These are phyloP conservation scores for Mariannaea sp. DNA, from an alignment of 2,329 filamentous ascomycete species.

Conservation along the genomic window DNA sequence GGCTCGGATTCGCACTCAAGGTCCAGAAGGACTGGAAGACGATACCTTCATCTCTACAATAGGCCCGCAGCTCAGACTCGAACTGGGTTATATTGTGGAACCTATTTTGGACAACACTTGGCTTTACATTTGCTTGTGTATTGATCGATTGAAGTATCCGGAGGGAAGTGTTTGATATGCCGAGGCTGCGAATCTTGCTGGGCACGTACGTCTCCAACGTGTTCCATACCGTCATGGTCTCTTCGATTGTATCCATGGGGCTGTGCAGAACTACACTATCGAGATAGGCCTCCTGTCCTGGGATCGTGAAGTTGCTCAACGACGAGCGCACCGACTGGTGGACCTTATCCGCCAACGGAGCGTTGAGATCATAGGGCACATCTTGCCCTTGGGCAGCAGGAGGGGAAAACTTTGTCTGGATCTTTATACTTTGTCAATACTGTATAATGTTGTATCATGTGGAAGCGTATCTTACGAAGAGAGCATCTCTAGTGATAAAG, in stretches of 20 bases:
- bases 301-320: constrained; percentile 62
- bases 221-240: constrained; percentile 68
- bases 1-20: constrained; percentile 51
- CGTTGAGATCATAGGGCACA: constrained; percentile 64
- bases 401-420: constrained; percentile 85
- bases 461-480: constrained; percentile 60
- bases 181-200: constrained; percentile 65
- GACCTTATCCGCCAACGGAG: constrained; percentile 67
- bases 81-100: constrained; percentile 66
- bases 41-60: constrained; percentile 49
- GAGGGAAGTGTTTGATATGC: constrained; percentile 76
- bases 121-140: constrained; percentile 47
- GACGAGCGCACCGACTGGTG: constrained; percentile 70
- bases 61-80: constrained; percentile 63
- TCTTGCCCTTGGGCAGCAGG: constrained; percentile 63
- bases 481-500: constrained; percentile 57
- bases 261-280: constrained; percentile 78
- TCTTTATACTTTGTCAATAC: constrained; percentile 44
- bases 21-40: constrained; percentile 62
- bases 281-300: constrained; percentile 55
- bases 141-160: constrained; percentile 59
- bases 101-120: constrained; percentile 74
- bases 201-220: constrained; percentile 71
- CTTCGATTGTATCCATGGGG: constrained; percentile 48
- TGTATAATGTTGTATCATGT: background rate